Conservation (phyloP, 2,329 filamentous ascomycete genomes). For the Ascochyta lentis region DNA sequence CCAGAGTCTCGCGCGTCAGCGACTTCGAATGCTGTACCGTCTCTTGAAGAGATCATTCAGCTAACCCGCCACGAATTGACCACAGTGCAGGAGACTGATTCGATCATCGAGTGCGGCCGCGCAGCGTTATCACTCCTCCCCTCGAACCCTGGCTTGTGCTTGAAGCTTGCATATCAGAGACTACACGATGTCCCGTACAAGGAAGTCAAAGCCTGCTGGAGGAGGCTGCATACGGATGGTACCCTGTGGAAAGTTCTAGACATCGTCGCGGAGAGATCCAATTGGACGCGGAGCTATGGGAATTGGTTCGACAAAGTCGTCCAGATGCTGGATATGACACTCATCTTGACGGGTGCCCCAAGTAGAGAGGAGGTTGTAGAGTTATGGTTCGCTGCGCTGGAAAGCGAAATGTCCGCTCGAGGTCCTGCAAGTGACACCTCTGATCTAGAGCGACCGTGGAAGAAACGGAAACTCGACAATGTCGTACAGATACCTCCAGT, state of each 20-base stretch:
- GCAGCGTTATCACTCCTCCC: constrained; percentile 49
- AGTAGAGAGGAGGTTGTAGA: constrained; percentile 45
- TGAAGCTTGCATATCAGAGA: constrained; percentile 66
- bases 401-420: constrained; percentile 16
- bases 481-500: constrained; percentile 6
- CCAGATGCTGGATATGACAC: constrained; percentile 72
- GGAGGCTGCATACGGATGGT: constrained; percentile 73
- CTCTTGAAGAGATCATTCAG: constrained; percentile 31
- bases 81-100: constrained; percentile 25
- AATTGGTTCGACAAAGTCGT: constrained; percentile 66
- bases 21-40: constrained; percentile 25
- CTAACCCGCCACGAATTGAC: constrained; percentile 36
- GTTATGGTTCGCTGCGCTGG: constrained; percentile 61
- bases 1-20: not conserved
- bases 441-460: constrained; percentile 21
- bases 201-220: constrained; percentile 72
- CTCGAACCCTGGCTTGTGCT: constrained; percentile 57
- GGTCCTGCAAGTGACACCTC: not conserved
- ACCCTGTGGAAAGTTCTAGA: constrained; percentile 67
- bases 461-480: constrained; percentile 20
- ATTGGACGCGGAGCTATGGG: constrained; percentile 21
- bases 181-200: constrained; percentile 74
- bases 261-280: constrained; percentile 27
- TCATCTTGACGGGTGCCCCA: constrained; percentile 70
- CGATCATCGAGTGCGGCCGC: constrained; percentile 51